Percentiles rank a stretch among this genome's conserved stretches.
phyloP scores from a whole-genome alignment of 768 basidiomycete genomes.

The Naganishia onofrii region DNA sequence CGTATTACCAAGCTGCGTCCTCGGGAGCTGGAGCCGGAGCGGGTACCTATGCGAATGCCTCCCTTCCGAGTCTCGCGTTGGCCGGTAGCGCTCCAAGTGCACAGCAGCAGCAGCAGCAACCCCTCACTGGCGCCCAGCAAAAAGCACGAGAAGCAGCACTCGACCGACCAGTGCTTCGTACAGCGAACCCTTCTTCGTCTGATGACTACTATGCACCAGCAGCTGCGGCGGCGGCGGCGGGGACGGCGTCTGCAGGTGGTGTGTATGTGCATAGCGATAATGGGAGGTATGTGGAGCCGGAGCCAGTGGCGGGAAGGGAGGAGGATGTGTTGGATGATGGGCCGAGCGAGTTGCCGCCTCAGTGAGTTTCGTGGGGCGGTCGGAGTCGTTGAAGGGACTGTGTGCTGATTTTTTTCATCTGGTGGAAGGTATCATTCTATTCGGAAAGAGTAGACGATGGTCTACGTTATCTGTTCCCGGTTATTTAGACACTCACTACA shows the following conservation, averaged over 20 bases:
- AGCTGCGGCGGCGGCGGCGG: too few relatives aligned
- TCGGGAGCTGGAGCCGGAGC: too few relatives aligned
- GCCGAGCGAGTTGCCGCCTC: slow-evolving; percentile 46
- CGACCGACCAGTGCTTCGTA: slow-evolving; percentile 30
- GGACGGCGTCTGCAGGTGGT: slow-evolving; percentile 19
- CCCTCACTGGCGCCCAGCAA: slow-evolving; percentile 30
- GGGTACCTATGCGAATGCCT: too few relatives aligned
- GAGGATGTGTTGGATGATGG: slow-evolving; percentile 28
- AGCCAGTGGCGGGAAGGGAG: too few relatives aligned
- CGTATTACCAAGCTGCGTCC: slow-evolving; percentile 7
- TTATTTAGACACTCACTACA: too few relatives aligned
- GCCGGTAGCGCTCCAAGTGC: too few relatives aligned
- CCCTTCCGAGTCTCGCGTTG: background rate
- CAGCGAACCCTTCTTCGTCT: background rate
- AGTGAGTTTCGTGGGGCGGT: slow-evolving; percentile 40
- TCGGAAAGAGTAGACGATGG: background rate
- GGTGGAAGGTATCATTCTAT: slow-evolving; percentile 9
- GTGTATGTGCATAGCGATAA: slow-evolving; percentile 44
- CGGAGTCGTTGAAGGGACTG: background rate
- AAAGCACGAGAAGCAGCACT: slow-evolving; percentile 50
- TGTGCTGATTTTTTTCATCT: background rate
- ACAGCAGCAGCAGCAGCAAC: background rate
- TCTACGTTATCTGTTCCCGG: too few relatives aligned
- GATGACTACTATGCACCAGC: slow-evolving; percentile 1
- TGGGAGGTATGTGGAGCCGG: slow-evolving; percentile 35